A percentile compares a stretch with the other conserved stretches of the same genome.
Conservation (phyloP, 1,284 basidiomycete species). For the Moesziomyces parantarcticus region DNA sequence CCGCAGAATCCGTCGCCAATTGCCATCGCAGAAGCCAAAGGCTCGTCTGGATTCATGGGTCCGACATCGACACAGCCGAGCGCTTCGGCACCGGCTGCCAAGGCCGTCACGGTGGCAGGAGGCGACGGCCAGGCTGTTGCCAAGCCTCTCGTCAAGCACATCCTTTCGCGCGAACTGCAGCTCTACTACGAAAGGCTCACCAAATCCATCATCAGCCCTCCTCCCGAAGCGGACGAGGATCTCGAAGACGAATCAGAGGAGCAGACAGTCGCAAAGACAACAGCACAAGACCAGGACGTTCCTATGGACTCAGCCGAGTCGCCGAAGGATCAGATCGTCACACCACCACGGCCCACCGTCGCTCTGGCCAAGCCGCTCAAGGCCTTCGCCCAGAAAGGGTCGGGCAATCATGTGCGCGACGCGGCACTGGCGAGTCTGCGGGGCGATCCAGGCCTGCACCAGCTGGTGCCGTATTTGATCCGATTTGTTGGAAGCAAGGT, state of each 20-base stretch:
- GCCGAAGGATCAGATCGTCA: slow-evolving; percentile 34
- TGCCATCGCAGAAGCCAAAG: slow-evolving; percentile 35
- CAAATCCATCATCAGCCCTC: slow-evolving; percentile 69
- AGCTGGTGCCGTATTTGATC: slow-evolving; percentile 93
- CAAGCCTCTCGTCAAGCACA: slow-evolving; percentile 79
- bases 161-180: slow-evolving; percentile 92
- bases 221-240: slow-evolving; percentile 56
- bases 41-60: slow-evolving; percentile 31
- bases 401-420: slow-evolving; percentile 69
- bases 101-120: slow-evolving; percentile 60
- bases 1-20: slow-evolving; percentile 88
- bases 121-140: slow-evolving; percentile 52
- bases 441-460: slow-evolving; percentile 89
- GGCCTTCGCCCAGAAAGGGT: slow-evolving; percentile 47
- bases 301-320: slow-evolving; percentile 25
- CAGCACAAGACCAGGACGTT: slow-evolving; percentile 30
- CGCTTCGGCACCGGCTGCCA: slow-evolving; percentile 45
- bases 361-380: slow-evolving; percentile 45
- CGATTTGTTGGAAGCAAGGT: slow-evolving; percentile 88
- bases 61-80: slow-evolving; percentile 53
- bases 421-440: slow-evolving; percentile 90
- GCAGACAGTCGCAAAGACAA: slow-evolving; percentile 4
- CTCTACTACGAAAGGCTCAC: slow-evolving; percentile 94
- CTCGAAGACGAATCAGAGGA: slow-evolving; percentile 40
- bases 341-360: slow-evolving; percentile 40